phyloP scores from a whole-genome alignment of 2,329 filamentous ascomycete species.

The Colletotrichum simmondsii region DNA sequence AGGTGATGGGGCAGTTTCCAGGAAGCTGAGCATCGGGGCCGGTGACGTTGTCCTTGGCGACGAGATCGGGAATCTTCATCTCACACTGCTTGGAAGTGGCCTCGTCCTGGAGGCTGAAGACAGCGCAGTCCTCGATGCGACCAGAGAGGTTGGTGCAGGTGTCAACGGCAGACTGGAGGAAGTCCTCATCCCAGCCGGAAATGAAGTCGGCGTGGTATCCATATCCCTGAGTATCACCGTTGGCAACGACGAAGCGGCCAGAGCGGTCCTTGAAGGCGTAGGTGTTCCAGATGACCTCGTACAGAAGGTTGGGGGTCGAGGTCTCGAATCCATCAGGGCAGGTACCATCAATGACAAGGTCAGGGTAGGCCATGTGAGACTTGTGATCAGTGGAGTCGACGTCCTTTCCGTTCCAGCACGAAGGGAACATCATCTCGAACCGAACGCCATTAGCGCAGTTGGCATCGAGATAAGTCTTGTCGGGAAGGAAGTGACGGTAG shows the following conservation, averaged over 20 bases:
- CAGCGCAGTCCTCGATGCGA: constrained; percentile 75
- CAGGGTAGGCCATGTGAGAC: constrained; percentile 81
- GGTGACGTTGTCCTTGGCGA: constrained; percentile 69
- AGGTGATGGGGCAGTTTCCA: constrained; percentile 65
- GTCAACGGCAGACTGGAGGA: constrained; percentile 78
- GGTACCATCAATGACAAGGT: constrained; percentile 77
- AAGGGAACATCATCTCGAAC: constrained; percentile 88
- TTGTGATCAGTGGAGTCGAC: constrained; percentile 65
- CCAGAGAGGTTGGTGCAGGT: constrained; percentile 80
- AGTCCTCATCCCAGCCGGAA: constrained; percentile 77
- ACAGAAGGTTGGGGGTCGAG: constrained; percentile 81
- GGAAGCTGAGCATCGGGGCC: constrained; percentile 71
- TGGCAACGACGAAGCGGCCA: constrained; percentile 80
- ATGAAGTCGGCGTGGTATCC: constrained; percentile 87
- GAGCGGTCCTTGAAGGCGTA: constrained; percentile 68
- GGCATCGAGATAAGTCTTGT: constrained; percentile 81
- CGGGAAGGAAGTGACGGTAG: constrained; percentile 83
- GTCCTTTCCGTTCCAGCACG: constrained; percentile 85
- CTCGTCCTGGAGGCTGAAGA: constrained; percentile 79
- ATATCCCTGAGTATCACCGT: constrained; percentile 80
- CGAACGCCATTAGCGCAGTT: constrained; percentile 87
- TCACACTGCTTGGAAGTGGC: constrained; percentile 67
- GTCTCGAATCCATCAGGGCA: constrained; percentile 78
- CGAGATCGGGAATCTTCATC: constrained; percentile 65
- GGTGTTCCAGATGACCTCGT: constrained; percentile 87